A percentile compares a stretch with the other conserved stretches of the same genome.
phyloP scores from a whole-genome alignment of 441 rosid species.

The Gossypium aridum region DNA sequence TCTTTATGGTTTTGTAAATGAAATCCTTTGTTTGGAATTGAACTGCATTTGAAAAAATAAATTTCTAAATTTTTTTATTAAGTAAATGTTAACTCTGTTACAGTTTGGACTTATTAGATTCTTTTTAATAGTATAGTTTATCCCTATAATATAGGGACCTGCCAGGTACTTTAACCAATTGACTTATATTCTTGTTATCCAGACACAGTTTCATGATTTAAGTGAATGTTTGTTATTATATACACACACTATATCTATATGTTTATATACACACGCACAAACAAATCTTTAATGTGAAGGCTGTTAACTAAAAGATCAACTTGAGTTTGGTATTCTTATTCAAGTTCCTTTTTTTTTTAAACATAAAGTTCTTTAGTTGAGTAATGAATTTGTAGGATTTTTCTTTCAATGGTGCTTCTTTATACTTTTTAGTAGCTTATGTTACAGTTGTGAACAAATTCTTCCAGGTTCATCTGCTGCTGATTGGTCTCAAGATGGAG shows the following conservation, averaged over 20 bases:
- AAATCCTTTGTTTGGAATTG: too few species aligned
- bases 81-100: too few species aligned
- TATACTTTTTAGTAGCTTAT: too few species aligned
- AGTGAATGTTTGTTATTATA: neutral
- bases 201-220: neutral
- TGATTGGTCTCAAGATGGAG: conserved; percentile 86
- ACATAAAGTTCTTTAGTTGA: neutral
- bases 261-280: neutral
- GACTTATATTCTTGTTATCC: neutral
- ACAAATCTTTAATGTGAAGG: neutral
- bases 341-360: neutral
- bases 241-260: neutral
- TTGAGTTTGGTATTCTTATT: neutral
- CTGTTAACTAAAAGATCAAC: neutral
- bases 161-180: neutral
- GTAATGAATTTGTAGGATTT: neutral
- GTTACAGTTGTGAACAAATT: neutral
- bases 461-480: conserved; percentile 80
- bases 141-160: too few species aligned
- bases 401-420: neutral
- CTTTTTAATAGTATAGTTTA: too few species aligned
- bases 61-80: too few species aligned
- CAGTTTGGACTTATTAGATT: too few species aligned
- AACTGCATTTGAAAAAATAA: too few species aligned
- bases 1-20: too few species aligned